Percentiles rank a stretch among this genome's conserved stretches.
Evolutionary conservation across 495 filamentous ascomycete species (phyloP).

Genomic region (Extremus antarcticus): DNA sequence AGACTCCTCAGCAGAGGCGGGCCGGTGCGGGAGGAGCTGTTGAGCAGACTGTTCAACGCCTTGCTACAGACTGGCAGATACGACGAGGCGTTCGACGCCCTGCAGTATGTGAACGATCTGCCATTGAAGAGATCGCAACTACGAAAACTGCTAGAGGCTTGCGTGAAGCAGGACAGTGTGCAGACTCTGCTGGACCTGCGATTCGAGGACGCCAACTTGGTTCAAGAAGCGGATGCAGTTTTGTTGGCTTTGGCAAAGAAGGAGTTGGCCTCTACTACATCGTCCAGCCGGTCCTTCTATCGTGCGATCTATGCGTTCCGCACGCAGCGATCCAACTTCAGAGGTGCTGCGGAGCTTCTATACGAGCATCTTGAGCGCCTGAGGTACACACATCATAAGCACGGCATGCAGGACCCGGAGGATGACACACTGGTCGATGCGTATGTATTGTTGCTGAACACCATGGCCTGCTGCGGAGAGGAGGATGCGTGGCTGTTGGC

Average conservation of each 20-base stretch:
- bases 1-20: slow-evolving; percentile 1
- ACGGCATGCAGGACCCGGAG: slow-evolving; percentile 45
- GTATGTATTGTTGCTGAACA: slow-evolving; percentile 80
- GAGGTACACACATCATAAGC: slow-evolving; percentile 38
- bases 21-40: slow-evolving; percentile 48
- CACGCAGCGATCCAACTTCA: slow-evolving; percentile 70
- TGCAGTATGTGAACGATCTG: slow-evolving; percentile 28
- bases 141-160: slow-evolving; percentile 5
- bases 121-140: slow-evolving; percentile 5
- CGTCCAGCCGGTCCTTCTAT: slow-evolving; percentile 43
- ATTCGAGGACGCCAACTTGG: slow-evolving; percentile 52
- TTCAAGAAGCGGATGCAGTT: slow-evolving; percentile 64
- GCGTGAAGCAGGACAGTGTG: slow-evolving; percentile 9
- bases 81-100: slow-evolving; percentile 68
- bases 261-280: slow-evolving; percentile 31
- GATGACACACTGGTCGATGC: slow-evolving; percentile 47
- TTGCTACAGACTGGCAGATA: slow-evolving; percentile 65
- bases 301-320: slow-evolving; percentile 74
- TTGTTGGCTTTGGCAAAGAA: slow-evolving; percentile 52
- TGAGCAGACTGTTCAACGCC: slow-evolving; percentile 72
- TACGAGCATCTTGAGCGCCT: slow-evolving; percentile 55
- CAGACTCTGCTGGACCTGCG: slow-evolving; percentile 57
- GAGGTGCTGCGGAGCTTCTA: slow-evolving; percentile 73
- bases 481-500: slow-evolving; percentile 65
- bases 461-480: slow-evolving; percentile 68